phyloP scores from a whole-genome alignment of 169 alveolate genomes.

The Sarcocystis neurona region DNA sequence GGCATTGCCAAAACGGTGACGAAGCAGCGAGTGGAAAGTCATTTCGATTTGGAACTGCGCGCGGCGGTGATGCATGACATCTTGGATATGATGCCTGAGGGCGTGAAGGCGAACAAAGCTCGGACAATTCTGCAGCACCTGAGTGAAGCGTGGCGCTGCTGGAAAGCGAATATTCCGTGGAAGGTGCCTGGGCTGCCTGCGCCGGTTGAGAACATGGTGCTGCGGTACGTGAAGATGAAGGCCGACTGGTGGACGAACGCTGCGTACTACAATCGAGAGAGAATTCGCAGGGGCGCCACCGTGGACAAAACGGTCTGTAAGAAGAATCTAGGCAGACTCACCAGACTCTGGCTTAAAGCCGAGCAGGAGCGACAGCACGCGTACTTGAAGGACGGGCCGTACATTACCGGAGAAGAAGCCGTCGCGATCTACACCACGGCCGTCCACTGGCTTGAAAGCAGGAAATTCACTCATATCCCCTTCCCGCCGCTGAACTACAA shows the following conservation, averaged over 20 bases:
- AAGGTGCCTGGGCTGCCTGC: slow-evolving; percentile 99
- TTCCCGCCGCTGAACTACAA: slow-evolving; percentile 99
- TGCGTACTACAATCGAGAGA: slow-evolving; percentile 99
- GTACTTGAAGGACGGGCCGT: slow-evolving; percentile 99
- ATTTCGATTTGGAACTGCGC: slow-evolving; percentile 98
- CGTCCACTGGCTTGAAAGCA: slow-evolving; percentile 99
- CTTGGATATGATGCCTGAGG: slow-evolving; percentile 99
- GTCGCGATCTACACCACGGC: slow-evolving; percentile 99
- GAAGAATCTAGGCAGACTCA: slow-evolving; percentile 98
- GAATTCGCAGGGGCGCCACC: slow-evolving; percentile 99
- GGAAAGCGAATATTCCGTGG: slow-evolving; percentile 99
- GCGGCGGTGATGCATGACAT: slow-evolving; percentile 99
- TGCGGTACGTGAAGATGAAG: slow-evolving; percentile 97
- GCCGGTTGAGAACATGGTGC: slow-evolving; percentile 98
- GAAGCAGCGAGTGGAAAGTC: slow-evolving; percentile 99
- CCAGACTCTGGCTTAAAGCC: slow-evolving; percentile 97
- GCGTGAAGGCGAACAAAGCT: slow-evolving; percentile 97
- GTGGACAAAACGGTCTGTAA: slow-evolving; percentile 99
- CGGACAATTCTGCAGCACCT: slow-evolving; percentile 98
- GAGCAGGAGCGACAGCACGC: slow-evolving; percentile 96
- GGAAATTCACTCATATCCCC: slow-evolving; percentile 98
- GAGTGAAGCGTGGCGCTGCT: slow-evolving; percentile 99
- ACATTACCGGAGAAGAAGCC: slow-evolving; percentile 98
- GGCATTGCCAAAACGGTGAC: slow-evolving; percentile 99
- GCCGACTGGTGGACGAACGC: slow-evolving; percentile 99